These are phyloP conservation scores for Forsythia suspensa DNA, from an alignment of 257 asterid species.

Conservation along the genomic window DNA sequence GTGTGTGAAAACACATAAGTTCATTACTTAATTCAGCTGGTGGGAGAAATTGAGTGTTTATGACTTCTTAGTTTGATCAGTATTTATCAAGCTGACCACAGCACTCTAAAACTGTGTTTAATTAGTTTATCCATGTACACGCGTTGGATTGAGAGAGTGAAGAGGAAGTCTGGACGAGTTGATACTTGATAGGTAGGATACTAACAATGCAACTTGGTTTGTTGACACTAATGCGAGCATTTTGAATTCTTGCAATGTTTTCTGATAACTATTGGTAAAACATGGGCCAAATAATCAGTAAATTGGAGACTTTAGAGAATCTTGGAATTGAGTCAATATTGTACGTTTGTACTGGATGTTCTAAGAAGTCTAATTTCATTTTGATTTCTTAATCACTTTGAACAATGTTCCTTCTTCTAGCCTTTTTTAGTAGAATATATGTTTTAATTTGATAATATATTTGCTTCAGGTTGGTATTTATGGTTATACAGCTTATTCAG, in stretches of 20 bases:
- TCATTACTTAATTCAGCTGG: neutral
- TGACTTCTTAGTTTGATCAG: slow-evolving; percentile 1
- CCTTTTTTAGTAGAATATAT: slow-evolving; percentile 1
- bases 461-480: slow-evolving; percentile 81
- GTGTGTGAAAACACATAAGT: neutral
- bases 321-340: neutral
- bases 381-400: neutral
- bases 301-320: neutral
- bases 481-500: slow-evolving; percentile 96
- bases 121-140: neutral
- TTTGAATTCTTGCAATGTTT: neutral
- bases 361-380: neutral
- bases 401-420: neutral
- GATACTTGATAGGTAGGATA: neutral
- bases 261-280: neutral
- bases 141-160: neutral
- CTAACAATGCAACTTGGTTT: neutral
- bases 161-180: no score
- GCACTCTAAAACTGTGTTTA: neutral
- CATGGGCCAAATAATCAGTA: neutral
- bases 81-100: neutral
- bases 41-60: neutral
- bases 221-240: neutral
- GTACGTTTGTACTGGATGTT: neutral
- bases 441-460: slow-evolving; percentile 7